phyloP scores from a whole-genome alignment of 345 rosid species.

The Aquilaria yunnanensis region DNA sequence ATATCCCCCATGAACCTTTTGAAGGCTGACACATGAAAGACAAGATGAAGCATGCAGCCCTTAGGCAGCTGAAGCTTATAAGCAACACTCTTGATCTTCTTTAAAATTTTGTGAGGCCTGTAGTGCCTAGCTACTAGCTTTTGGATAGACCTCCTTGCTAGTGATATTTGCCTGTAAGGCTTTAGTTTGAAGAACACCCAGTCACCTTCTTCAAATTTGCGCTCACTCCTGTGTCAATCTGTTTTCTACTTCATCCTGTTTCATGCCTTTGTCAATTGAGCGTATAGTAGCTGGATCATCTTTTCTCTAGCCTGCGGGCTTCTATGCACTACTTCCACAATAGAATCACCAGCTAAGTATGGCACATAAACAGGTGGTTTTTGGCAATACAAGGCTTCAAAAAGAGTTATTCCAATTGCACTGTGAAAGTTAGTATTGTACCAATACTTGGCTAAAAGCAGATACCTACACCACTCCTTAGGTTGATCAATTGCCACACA shows the following conservation, averaged over 20 bases:
- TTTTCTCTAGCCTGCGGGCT: background rate
- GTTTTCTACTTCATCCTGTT: background rate
- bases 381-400: no score
- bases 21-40: background rate
- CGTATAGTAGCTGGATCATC: background rate
- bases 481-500: background rate
- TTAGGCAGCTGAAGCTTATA: background rate
- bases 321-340: background rate
- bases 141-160: background rate
- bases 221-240: background rate
- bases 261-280: background rate
- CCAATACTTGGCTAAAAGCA: background rate
- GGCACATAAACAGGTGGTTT: background rate
- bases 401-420: no score
- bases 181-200: slow-evolving; percentile 3
- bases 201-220: background rate
- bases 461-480: background rate
- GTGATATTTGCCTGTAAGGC: background rate
- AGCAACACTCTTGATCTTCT: background rate
- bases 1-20: background rate
- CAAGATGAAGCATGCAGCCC: background rate
- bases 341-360: background rate
- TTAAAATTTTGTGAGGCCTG: background rate
- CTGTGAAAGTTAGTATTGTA: no score
- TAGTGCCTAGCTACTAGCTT: background rate